phyloP scores from a whole-genome alignment of 1,284 basidiomycete genomes.

The Ceratobasidium sp. region DNA sequence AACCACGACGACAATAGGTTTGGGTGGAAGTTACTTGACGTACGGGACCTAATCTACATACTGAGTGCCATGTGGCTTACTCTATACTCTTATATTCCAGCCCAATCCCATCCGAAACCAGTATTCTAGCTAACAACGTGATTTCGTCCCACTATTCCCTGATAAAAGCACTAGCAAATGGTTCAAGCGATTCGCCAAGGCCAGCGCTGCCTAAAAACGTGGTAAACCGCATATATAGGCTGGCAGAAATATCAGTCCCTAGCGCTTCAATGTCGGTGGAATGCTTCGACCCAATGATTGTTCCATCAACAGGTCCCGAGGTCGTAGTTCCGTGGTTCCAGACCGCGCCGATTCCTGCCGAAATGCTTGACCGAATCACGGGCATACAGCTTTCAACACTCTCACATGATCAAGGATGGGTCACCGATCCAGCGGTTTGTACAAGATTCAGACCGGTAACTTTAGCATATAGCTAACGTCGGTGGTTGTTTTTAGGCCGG shows the following conservation, averaged over 20 bases:
- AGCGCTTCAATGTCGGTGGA: neutral
- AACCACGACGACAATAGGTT: no score
- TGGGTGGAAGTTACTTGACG: no score
- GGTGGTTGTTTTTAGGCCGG: neutral
- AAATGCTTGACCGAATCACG: neutral
- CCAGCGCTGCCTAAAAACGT: neutral
- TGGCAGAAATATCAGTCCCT: neutral
- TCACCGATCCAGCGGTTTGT: neutral
- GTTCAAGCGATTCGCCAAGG: neutral
- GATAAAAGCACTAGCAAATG: conserved; percentile 1
- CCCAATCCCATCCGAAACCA: neutral
- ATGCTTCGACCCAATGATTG: neutral
- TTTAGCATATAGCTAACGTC: neutral
- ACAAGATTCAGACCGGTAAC: no score
- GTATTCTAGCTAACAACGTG: neutral
- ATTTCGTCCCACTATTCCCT: neutral
- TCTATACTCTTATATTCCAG: neutral
- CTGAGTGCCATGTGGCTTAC: neutral
- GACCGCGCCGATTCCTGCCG: neutral
- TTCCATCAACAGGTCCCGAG: conserved; percentile 18
- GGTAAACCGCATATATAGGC: conserved; percentile 2
- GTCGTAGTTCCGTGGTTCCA: conserved; percentile 18
- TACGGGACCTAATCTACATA: no score
- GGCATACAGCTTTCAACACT: conserved; percentile 1
- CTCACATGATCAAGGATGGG: conserved; percentile 30